Evolutionary conservation across 305 asterid genomes (phyloP).

Genomic region (Fraxinus floribunda): DNA sequence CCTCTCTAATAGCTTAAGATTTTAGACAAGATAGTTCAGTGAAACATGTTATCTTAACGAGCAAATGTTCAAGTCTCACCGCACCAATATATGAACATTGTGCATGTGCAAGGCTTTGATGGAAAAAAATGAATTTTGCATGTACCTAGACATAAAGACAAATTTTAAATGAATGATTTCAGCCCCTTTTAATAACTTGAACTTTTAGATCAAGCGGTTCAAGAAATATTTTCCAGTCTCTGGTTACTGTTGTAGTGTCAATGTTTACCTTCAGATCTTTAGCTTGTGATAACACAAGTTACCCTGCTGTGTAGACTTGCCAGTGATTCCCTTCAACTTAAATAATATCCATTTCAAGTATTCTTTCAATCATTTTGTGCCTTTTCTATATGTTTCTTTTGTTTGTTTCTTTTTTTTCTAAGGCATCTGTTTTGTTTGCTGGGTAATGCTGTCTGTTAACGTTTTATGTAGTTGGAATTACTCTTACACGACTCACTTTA

Average conservation of each 20-base stretch:
- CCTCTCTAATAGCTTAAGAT: neutral
- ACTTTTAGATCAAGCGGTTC: neutral
- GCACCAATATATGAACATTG: neutral
- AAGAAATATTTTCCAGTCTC: neutral
- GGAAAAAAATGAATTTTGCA: neutral
- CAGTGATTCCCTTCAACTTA: neutral
- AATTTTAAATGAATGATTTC: neutral
- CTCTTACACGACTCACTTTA: neutral
- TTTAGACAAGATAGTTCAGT: neutral
- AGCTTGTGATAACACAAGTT: neutral
- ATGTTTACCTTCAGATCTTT: neutral
- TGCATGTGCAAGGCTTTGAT: neutral
- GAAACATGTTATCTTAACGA: neutral
- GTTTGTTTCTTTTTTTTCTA: neutral
- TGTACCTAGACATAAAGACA: neutral
- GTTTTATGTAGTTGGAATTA: neutral
- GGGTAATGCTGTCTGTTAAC: neutral
- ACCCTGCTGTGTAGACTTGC: neutral
- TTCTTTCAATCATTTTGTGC: neutral
- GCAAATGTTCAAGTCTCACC: neutral
- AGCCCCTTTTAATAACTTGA: neutral
- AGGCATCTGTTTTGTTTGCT: neutral
- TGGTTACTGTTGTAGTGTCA: neutral
- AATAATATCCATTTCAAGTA: neutral
- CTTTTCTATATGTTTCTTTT: neutral